Evolutionary conservation across 2,329 filamentous ascomycete genomes (phyloP), one percentile per base, ranked within the genome.

Genomic region (Stemphylium vesicarium): DNA sequence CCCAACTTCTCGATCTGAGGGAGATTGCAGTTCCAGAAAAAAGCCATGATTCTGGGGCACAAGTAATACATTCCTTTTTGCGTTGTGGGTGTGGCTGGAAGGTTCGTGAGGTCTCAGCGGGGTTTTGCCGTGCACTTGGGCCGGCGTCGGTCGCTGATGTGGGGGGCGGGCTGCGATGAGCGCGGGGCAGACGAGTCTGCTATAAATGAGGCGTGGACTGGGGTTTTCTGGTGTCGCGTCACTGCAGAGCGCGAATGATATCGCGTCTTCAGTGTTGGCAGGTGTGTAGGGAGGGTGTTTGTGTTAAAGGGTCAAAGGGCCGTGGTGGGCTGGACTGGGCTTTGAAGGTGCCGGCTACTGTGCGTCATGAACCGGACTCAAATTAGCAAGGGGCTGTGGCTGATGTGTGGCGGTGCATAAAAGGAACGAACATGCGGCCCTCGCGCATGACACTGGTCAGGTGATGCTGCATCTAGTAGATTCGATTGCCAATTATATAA

Each of bases 1-100:
- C 58, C 63, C 59, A 62, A 56, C 58, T 66, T 66, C 54, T 62
- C 61, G 51, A 60, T 62, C 57, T 61, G 57, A 40, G 63, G 63
- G 51, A 63, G 59, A 50, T 59, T 63, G 45, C 53, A 62, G 56
- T 57, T 60, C 64, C 65, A 58, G 54, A 46, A 61, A 65, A 54
- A 63, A 45, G 64, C 65, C 65, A 69, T 69, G 60, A 60, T 57
- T 63, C 50, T 62, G 41, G 52, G 59, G 56, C 50, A 50, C 41
- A 53, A 39, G 48, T 50, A 43, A 49, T 61, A 53, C 64, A 66
- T 69, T 64, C 58, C 64, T 63, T 15, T 53, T 50, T 59, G 42
- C 59, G 26, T 57, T 36, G 33, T 20, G 47, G 37, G 33, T 41
- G 38, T 42, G 48, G 18, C 16, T 46, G 37, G 29, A 39, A 31